A percentile compares a stretch with the other conserved stretches of the same genome.
Evolutionary conservation across 495 filamentous ascomycete species (phyloP).

Genomic region (Geopyxis carbonaria): DNA sequence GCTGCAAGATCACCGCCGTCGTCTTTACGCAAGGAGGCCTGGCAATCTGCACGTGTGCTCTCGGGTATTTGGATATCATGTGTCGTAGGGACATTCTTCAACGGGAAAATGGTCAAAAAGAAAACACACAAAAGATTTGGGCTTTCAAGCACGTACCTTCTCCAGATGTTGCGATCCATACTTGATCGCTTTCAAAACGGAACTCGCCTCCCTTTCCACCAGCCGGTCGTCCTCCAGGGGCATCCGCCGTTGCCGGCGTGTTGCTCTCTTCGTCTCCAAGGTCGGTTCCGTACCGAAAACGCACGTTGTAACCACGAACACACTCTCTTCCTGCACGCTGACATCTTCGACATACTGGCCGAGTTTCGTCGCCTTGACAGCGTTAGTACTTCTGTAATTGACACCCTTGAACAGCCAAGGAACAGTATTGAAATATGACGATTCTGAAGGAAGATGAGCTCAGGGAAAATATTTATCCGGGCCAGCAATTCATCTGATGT

Average conservation of each 20-base stretch:
- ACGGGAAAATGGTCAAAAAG: no score
- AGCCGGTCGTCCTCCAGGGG: background rate
- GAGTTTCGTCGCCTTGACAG: slow-evolving; percentile 2
- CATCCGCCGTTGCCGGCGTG: no score
- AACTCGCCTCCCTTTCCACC: slow-evolving; percentile 4
- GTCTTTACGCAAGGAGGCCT: no score
- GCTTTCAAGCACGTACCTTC: background rate
- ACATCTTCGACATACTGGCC: slow-evolving; percentile 5
- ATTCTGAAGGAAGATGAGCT: background rate
- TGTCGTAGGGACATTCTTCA: no score
- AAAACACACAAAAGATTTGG: no score
- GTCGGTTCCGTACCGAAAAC: slow-evolving; percentile 6
- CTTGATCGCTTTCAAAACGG: slow-evolving; percentile 3
- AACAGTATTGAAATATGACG: background rate
- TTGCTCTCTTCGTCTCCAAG: slow-evolving; percentile 1
- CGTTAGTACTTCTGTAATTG: background rate
- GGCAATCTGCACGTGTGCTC: no score
- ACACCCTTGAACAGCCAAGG: background rate
- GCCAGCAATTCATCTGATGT: no score
- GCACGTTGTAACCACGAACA: slow-evolving; percentile 6
- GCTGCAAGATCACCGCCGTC: no score
- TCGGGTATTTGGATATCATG: no score
- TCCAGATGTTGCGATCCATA: slow-evolving; percentile 2
- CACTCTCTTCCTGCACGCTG: slow-evolving; percentile 4
- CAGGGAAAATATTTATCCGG: background rate